Evolutionary conservation across 768 basidiomycete species (phyloP).

Genomic region (Tephrocybe sp.): DNA sequence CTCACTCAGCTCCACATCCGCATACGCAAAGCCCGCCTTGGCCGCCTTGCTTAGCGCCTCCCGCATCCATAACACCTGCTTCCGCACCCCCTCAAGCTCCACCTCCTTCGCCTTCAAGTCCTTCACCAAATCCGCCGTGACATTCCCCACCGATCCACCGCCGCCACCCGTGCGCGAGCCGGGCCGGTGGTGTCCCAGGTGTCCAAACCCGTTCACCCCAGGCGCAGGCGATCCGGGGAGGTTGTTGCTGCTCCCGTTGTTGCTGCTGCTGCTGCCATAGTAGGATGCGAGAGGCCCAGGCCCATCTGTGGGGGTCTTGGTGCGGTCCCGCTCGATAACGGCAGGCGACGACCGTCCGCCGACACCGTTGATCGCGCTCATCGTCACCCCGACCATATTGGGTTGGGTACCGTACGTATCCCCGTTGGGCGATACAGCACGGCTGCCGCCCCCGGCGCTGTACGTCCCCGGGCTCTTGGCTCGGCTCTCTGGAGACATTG

Average conservation of each 20-base stretch:
- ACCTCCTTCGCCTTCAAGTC: conserved; percentile 82
- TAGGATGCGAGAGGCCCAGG: conserved; percentile 36
- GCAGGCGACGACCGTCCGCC: conserved; percentile 40
- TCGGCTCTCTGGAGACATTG: conserved; percentile 55
- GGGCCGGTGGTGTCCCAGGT: conserved; percentile 33
- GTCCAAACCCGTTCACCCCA: conserved; percentile 51
- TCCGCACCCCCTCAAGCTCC: conserved; percentile 75
- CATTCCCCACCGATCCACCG: conserved; percentile 63
- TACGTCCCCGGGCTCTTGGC: conserved; percentile 61
- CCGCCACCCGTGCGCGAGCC: conserved; percentile 37
- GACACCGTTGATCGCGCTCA: conserved; percentile 45
- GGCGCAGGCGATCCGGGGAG: conserved; percentile 45
- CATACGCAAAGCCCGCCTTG: conserved; percentile 74
- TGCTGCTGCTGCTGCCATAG: conserved; percentile 29
- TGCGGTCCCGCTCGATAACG: conserved; percentile 47
- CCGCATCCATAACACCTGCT: conserved; percentile 85
- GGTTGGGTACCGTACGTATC: conserved; percentile 28
- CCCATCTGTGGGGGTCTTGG: conserved; percentile 56
- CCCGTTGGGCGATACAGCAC: conserved; percentile 61
- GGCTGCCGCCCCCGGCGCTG: conserved; percentile 39
- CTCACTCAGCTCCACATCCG: conserved; percentile 38
- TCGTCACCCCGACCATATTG: conserved; percentile 55
- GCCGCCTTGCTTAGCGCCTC: conserved; percentile 75
- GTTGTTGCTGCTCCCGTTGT: conserved; percentile 25
- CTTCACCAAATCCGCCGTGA: conserved; percentile 72